Evolutionary conservation across 306 rosid genomes (phyloP), one percentile per base, ranked within the genome.

Genomic region (Pyrus communis): DNA sequence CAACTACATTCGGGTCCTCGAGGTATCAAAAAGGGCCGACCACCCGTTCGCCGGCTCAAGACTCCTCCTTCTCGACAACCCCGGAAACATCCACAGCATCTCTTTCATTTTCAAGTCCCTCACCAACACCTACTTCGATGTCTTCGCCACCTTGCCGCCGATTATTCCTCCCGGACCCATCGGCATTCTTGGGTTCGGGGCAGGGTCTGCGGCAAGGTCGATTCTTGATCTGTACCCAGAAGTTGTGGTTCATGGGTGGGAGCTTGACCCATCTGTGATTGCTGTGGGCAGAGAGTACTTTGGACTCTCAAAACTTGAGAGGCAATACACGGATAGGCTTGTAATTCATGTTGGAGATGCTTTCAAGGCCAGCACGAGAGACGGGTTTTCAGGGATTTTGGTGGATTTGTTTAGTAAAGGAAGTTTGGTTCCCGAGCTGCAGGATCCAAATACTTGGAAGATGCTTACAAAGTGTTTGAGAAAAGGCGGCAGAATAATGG

Each of bases 1-100:
- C 85, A 95, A 92, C 82, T 89, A 74, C 82, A 95, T 95, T 71
- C 90, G 97, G 21, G 97, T 95, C 38, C 88, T 95, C 7, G 78
- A 92, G 74, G 91, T 95, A 75, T 92, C 96, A 0, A 79, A 97
- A 73, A 84, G 78, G 82, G 88, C 93, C 22, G 86, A 89, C 35
- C 97, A 95, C 87, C 97, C 97, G 17, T 78, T 95, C 66, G 90
- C 97, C n/a, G 97, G 96, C 5, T 88, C 97, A 17, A 72, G 99
- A 25, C 89, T 95, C 7, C 99, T 95, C 46, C 99, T 92, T 17
- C 91, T 95, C 1, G 97, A 95, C 40, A 70, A n/a, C 35, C 97
- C 99, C 4, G 97, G 97, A 58, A 92, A 95, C 89, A 92, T 95
- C 75, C 99, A 92, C 90, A 92, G 96, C 87, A 86, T 95, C 35